Conservation (phyloP, 345 rosid species). For the Ceriops decandra region DNA sequence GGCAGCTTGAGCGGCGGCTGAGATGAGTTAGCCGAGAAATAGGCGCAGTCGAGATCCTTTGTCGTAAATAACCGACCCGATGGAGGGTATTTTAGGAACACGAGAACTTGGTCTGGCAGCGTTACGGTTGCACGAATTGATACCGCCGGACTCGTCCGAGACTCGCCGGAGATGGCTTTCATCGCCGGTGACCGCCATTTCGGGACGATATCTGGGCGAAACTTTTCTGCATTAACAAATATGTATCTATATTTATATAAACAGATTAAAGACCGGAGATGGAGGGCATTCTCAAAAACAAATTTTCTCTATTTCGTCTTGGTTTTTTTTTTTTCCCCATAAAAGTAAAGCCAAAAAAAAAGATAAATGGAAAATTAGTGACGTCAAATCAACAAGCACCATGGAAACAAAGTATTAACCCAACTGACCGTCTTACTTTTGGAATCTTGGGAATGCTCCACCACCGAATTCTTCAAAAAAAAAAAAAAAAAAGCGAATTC, state of each 20-base stretch:
- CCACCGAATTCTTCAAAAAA: no score
- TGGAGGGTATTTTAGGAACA: slow-evolving; percentile 52
- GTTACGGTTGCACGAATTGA: slow-evolving; percentile 47
- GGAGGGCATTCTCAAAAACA: no score
- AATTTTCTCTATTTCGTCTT: no score
- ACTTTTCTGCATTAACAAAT: slow-evolving; percentile 33
- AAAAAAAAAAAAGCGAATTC: no score
- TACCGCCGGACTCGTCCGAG: slow-evolving; percentile 20
- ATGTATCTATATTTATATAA: background rate
- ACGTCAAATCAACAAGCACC: no score
- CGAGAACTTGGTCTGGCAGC: slow-evolving; percentile 57
- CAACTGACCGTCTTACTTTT: no score
- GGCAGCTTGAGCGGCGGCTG: slow-evolving; percentile 23
- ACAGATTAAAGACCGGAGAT: background rate
- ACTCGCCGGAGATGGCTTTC: slow-evolving; percentile 28
- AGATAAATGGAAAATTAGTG: no score
- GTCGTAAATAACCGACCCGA: slow-evolving; percentile 39
- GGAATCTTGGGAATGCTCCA: no score
- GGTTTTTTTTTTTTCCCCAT: no score
- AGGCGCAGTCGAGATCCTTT: slow-evolving; percentile 57
- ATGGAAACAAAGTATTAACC: no score
- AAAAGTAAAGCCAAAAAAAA: no score
- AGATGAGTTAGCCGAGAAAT: slow-evolving; percentile 34
- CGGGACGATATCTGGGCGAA: slow-evolving; percentile 48
- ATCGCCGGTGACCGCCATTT: slow-evolving; percentile 32